Base-by-base conservation (phyloP, 345 rosid genomes). In the Eucalyptus guilfoylei region DNA sequence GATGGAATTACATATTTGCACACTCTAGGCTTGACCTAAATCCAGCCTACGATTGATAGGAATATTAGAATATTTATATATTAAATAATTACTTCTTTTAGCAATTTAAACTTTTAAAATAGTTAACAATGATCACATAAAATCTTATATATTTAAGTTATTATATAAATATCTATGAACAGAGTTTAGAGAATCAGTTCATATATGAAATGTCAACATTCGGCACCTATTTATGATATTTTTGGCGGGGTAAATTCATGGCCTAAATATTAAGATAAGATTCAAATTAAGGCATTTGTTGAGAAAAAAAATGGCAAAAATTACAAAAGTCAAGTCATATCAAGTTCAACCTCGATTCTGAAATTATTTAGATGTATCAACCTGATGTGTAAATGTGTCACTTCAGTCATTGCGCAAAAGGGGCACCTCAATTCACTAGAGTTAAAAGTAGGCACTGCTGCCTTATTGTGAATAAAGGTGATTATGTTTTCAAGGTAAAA, bases 281-380 rank as follows among this genome's bases (percentile, higher is more conserved):
- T 19, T 72, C 81, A 72, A 40, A 42, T 76, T 21, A 40, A 40
- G 15, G 16, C 85, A 40, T 40, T 11, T 40, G 47, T 40, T 17
- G 11, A 32, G 9, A 4, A 64, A 16, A 30, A 60, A 21, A 76
- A 40, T 6, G 19, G 26, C 26, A 37, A 72, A 9, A 37, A 5
- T 19, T 23, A 19, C 14, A 34, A 34, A 37, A 37, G 83, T 72
- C 45, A 21, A 19, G 28, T 19, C 28, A 37, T 11, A 10, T 37
- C 80, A 34, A 69, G 6, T 32, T 16, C 6, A 67, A 67, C 80
- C 11, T 4, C 7, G 1, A 54, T 54, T 54, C 5, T 0, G 0
- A 1, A 11, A 54, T 54, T 1, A 54, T 23, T 26, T 0, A 12
- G 0, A 6, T 6, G 0, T 30, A 13, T 30, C 32, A 62, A 62